Percentiles rank a stretch among this genome's conserved stretches.
Evolutionary conservation across 176 grass and related monocot species (phyloP).

Genomic region (Microstegium vimineum): DNA sequence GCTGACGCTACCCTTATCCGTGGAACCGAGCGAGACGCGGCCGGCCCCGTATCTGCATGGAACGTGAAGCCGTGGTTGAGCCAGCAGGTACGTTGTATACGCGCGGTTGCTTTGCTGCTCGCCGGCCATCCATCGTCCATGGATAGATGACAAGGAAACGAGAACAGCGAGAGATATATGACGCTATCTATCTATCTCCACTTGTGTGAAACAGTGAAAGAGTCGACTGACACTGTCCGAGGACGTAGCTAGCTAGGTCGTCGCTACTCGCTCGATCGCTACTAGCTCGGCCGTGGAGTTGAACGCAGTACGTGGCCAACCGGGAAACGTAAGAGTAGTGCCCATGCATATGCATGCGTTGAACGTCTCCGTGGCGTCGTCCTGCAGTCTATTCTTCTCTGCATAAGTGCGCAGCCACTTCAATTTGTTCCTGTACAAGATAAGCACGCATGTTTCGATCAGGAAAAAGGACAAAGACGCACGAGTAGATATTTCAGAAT

Average conservation of each 20-base stretch:
- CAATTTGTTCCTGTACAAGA: background rate
- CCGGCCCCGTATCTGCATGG: background rate
- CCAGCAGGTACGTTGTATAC: background rate
- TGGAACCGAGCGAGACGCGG: background rate
- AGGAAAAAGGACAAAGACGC: background rate
- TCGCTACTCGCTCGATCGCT: background rate
- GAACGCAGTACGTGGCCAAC: too few species aligned
- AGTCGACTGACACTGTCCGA: background rate
- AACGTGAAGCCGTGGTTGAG: conserved; percentile 27
- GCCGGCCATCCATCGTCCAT: background rate
- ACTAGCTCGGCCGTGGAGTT: too few species aligned
- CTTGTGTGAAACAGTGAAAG: background rate
- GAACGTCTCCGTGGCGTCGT: background rate
- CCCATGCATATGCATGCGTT: too few species aligned
- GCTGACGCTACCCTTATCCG: conserved; percentile 5
- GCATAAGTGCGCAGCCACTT: background rate
- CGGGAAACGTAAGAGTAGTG: background rate
- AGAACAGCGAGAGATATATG: background rate
- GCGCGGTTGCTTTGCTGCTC: background rate
- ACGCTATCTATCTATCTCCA: too few species aligned
- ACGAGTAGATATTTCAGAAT: background rate
- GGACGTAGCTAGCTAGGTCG: background rate
- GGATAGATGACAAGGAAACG: background rate
- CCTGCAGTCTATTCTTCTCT: background rate
- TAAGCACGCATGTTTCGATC: background rate